Evolutionary conservation across 805 yeast species (phyloP).

Genomic region (Yamadazyma takamatsuzukensis): DNA sequence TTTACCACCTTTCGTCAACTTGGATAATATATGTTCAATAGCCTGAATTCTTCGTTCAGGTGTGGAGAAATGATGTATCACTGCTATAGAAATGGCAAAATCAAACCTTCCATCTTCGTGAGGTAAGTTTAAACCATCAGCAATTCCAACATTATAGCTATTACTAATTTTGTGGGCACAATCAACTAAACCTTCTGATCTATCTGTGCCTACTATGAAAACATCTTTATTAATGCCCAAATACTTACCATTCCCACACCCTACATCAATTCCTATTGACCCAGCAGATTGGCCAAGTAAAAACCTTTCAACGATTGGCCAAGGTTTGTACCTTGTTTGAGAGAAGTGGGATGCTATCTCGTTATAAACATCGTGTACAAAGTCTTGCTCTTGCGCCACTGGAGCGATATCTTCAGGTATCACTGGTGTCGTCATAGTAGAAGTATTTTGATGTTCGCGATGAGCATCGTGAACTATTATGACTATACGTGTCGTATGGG

Average conservation of each 20-base stretch:
- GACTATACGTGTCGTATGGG: too few relatives aligned
- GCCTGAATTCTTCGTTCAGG: slow-evolving; percentile 75
- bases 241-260: slow-evolving; percentile 97
- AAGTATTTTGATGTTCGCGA: too few relatives aligned
- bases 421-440: slow-evolving; percentile 6
- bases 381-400: slow-evolving; percentile 60
- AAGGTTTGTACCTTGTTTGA: slow-evolving; percentile 90
- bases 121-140: slow-evolving; percentile 69
- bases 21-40: slow-evolving; percentile 60
- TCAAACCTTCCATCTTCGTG: slow-evolving; percentile 46
- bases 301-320: slow-evolving; percentile 90
- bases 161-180: slow-evolving; percentile 52
- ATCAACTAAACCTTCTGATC: slow-evolving; percentile 62
- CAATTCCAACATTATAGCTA: slow-evolving; percentile 58
- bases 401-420: slow-evolving; percentile 38
- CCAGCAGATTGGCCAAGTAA: slow-evolving; percentile 47
- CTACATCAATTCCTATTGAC: slow-evolving; percentile 83
- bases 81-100: slow-evolving; percentile 94
- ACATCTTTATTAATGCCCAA: slow-evolving; percentile 65
- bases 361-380: slow-evolving; percentile 90
- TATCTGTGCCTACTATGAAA: slow-evolving; percentile 69
- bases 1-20: slow-evolving; percentile 56
- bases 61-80: slow-evolving; percentile 92
- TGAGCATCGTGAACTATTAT: too few relatives aligned
- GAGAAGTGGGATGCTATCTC: slow-evolving; percentile 92